These are phyloP conservation scores for Cardamine resedifolia DNA, from an alignment of 345 rosid species.

Conservation along the genomic window DNA sequence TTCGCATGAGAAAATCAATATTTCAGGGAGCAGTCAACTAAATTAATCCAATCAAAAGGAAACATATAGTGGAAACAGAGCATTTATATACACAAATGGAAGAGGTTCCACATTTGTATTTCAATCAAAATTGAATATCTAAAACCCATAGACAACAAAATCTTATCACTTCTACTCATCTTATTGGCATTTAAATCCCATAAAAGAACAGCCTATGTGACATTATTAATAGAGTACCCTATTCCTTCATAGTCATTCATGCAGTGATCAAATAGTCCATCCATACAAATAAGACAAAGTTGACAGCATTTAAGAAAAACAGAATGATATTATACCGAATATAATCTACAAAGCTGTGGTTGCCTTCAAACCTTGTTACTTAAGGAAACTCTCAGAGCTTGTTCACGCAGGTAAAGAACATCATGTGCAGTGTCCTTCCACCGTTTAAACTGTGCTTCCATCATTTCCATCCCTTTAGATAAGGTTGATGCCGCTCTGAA, in stretches of 20 bases:
- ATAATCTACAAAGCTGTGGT: constrained; percentile 21
- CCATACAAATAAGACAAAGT: neutral
- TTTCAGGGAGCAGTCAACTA: constrained; percentile 19
- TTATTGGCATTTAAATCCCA: neutral
- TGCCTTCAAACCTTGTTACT: constrained; percentile 58
- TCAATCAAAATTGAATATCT: too few species aligned
- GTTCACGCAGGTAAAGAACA: constrained; percentile 62
- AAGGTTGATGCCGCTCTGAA: constrained; percentile 87
- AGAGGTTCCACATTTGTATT: constrained; percentile 4
- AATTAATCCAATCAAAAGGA: neutral
- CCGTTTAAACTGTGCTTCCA: constrained; percentile 85
- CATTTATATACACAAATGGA: neutral
- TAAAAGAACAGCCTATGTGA: neutral
- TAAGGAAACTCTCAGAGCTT: constrained; percentile 62
- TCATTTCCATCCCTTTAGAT: constrained; percentile 91
- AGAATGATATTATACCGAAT: constrained; percentile 12
- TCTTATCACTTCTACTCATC: constrained; percentile 10
- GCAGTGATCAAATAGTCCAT: constrained; percentile 1
- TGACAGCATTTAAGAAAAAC: constrained; percentile 11
- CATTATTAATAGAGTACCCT: neutral
- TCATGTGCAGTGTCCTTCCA: constrained; percentile 90
- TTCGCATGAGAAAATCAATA: constrained; percentile 34
- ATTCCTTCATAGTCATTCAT: constrained; percentile 3
- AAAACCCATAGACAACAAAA: neutral
- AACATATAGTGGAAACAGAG: neutral